Base-by-base conservation (phyloP, 108 stramenopile genomes). In the Aurantiochytrium sp. region DNA sequence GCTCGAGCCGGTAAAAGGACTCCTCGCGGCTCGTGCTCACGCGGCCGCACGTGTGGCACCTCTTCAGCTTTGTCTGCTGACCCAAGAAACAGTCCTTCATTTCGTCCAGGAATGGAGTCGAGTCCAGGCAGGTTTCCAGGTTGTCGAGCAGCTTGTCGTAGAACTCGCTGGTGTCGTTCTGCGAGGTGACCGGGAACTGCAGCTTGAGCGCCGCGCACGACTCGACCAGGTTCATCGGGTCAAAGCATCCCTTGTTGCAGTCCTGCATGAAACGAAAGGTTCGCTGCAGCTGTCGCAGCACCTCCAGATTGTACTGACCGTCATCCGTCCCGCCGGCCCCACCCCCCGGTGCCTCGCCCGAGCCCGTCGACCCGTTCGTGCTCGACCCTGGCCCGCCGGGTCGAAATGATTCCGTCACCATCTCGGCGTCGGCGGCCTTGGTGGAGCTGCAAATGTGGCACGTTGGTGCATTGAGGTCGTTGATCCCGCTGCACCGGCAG, bases 251-350 rank as follows among this genome's bases (percentile, higher is more conserved):
- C 39, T 81, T 81, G 3, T 48, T 41, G 27, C 42, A 81, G 45
- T 81, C 73, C 24, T 81, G 73, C 45, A 81, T 41, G 45, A 81
- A 81, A 24, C 73, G 73, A 48, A 81, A 81, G 1, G 73, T 81
- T n/a, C 73, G 73, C 32, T 81, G 73, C 42, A 81, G 45, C 73
- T 81, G 73, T 5, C 73, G 36, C 73, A 81, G 30, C 2, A 81
- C 73, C 45, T 81, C 73, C 45, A 81, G 12, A 24, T 81, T 81
- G 39, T 81, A 48, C n/a, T n/a, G 45, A 12, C 17, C 73, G 12
- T 24, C 45, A 17, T 81, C 45, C 6, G n/a, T n/a, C n/a, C 42
- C 27, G 27, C 45, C 45, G 39, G 6, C 39, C n/a, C n/a, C n/a
- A n/a, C n/a, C n/a, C n/a, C n/a, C n/a, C n/a, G n/a, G n/a, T n/a